Evolutionary conservation across 495 filamentous ascomycete genomes (phyloP), one percentile per base, ranked within the genome.

Genomic region (Amniculicola lignicola): DNA sequence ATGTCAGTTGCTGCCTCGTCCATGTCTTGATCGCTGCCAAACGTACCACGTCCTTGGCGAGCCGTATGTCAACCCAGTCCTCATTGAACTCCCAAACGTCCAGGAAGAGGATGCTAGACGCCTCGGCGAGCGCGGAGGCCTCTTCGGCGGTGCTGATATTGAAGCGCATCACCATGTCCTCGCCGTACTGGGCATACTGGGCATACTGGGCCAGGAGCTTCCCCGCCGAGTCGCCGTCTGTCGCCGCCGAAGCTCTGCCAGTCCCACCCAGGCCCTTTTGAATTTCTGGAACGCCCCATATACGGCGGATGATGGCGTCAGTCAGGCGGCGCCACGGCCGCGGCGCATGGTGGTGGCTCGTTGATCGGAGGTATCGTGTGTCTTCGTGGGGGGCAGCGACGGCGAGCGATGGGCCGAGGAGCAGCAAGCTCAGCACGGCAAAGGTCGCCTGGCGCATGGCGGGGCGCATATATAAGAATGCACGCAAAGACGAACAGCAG

Each of bases 1-100:
- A 33, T n/a, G 29, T n/a, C 29, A 33, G 29, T 9, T 33, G 29
- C 29, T 33, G 29, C 9, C 9, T 9, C 7, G 7, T 33, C 7
- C 37, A 28, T 31, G n/a, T n/a, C n/a, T n/a, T n/a, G n/a, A n/a
- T n/a, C 35, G 28, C 29, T 42, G 33, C 19, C 31, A 0, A 3
- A 73, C 79, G 59, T 68, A 96, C 84, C 51, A 91, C 84, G 60
- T 86, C 84, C 66, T 88, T 80, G 27, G 85, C 74, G 23, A 97
- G 67, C 28, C 90, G 77, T 25, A 97, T 85, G 70, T 98, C 93
- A n/a, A 91, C 88, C 75, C 83, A 92, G 36, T 88, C 76, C 5
- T 84, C 75, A 2, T 84, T 88, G 45, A 88, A 89, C 15, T 85
- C 84, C 93, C 93, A 98, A 2, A 96, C 82, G 68, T 98, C 93